These are phyloP conservation scores for Phalaenopsis aphrodite DNA, from an alignment of 106 monocot species.

Conservation along the genomic window DNA sequence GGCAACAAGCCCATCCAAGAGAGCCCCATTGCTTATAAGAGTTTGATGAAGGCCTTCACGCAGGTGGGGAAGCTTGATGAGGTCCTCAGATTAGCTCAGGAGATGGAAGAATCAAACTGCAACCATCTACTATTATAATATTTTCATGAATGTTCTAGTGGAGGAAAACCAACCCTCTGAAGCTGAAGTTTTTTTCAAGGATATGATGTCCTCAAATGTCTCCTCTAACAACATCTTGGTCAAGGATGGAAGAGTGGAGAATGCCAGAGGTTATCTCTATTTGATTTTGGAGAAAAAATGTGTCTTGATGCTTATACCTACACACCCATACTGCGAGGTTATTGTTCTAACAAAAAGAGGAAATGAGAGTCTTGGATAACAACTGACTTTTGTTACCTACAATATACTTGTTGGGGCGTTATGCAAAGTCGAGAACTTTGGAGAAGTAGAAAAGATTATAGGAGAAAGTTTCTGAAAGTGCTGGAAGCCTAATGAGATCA, in stretches of 20 bases:
- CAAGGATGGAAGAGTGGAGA: conserved; percentile 26
- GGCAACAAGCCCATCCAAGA: neutral
- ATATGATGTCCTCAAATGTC: conserved; percentile 30
- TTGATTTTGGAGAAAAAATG: conserved; percentile 32
- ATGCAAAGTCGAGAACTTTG: conserved; percentile 26
- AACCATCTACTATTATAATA: conserved; percentile 29
- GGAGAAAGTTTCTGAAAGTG: conserved; percentile 22
- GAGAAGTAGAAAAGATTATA: conserved; percentile 40
- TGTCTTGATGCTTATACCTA: conserved; percentile 27
- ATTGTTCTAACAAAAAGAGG: conserved; percentile 25
- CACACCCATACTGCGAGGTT: conserved; percentile 45
- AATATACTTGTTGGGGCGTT: conserved; percentile 47
- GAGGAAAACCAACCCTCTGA: conserved; percentile 6
- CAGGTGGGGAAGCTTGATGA: conserved; percentile 17
- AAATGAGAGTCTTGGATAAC: conserved; percentile 36
- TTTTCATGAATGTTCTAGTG: conserved; percentile 33
- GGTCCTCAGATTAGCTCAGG: conserved; percentile 32
- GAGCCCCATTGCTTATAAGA: conserved; percentile 23
- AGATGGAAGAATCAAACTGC: conserved; percentile 23
- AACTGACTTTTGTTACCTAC: conserved; percentile 33
- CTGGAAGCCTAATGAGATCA: conserved; percentile 46
- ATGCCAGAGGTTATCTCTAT: conserved; percentile 36
- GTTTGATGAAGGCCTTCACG: conserved; percentile 32
- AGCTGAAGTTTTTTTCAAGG: conserved; percentile 29
- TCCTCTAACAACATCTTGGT: conserved; percentile 40